phyloP scores from a whole-genome alignment of 805 yeast species.

The Monosporozyma aerobia region DNA sequence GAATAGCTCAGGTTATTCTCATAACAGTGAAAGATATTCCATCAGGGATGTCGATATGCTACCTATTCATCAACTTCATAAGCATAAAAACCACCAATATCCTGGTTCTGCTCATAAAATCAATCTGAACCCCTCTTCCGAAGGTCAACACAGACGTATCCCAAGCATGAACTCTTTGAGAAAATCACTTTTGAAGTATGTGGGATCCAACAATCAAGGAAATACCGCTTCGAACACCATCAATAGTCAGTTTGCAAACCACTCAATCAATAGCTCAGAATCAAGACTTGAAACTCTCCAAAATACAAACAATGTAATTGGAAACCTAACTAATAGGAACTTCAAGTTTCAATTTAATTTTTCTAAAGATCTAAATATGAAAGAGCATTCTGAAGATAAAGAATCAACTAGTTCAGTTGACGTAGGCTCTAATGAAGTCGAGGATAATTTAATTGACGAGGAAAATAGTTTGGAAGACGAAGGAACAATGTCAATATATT shows the following conservation, averaged over 20 bases:
- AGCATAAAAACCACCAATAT: conserved; percentile 2
- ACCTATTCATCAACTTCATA: neutral
- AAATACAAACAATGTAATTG: conserved; percentile 13
- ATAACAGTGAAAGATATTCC: conserved; percentile 18
- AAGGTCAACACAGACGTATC: conserved; percentile 5
- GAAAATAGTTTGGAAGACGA: conserved; percentile 43
- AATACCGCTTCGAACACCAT: neutral
- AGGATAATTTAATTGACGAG: neutral
- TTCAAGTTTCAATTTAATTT: conserved; percentile 29
- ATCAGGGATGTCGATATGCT: conserved; percentile 23
- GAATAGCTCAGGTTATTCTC: neutral
- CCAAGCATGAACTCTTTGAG: conserved; percentile 15
- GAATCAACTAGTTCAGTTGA: neutral
- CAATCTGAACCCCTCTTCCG: neutral
- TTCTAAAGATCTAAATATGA: conserved; percentile 5
- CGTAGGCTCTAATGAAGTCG: neutral
- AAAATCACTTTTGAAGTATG: conserved; percentile 22
- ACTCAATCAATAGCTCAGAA: neutral
- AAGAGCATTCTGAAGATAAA: neutral
- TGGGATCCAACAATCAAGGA: neutral
- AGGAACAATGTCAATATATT: conserved; percentile 57
- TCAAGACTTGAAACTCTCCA: neutral
- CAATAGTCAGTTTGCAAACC: neutral
- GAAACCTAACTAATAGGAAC: conserved; percentile 22
- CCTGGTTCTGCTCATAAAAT: neutral